These are phyloP conservation scores for Wickerhamiella pararugosa DNA, from an alignment of 1,139 yeast genomes.

Conservation along the genomic window DNA sequence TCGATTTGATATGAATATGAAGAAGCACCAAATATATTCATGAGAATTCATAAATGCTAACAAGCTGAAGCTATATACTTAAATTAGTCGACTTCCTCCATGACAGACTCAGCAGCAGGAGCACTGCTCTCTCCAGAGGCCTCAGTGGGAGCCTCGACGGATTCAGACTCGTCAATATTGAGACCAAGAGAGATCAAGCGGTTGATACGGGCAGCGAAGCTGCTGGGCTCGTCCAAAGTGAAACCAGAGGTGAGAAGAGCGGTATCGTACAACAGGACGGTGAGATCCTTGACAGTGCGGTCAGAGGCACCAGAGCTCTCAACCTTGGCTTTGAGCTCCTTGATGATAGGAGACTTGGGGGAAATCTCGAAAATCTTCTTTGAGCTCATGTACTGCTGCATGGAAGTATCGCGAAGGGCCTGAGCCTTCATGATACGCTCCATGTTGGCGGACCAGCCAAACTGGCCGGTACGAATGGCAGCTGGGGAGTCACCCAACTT, in stretches of 20 bases:
- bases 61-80: slow-evolving; percentile 4
- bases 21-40: too few relatives aligned
- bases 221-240: slow-evolving; percentile 95
- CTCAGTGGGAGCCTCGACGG: slow-evolving; percentile 35
- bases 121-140: slow-evolving; percentile 43
- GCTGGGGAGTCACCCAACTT: slow-evolving; percentile 98
- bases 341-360: slow-evolving; percentile 89
- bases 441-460: slow-evolving; percentile 99
- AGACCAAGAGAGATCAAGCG: slow-evolving; percentile 95
- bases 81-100: slow-evolving; percentile 95
- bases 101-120: slow-evolving; percentile 75
- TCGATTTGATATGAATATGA: too few relatives aligned
- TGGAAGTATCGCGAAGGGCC: slow-evolving; percentile 96
- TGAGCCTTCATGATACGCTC: slow-evolving; percentile 99
- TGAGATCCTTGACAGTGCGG: slow-evolving; percentile 95
- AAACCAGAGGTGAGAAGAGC: slow-evolving; percentile 98
- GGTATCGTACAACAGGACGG: slow-evolving; percentile 91
- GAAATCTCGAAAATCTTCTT: slow-evolving; percentile 98
- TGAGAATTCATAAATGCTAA: too few relatives aligned
- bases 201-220: slow-evolving; percentile 95
- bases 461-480: slow-evolving; percentile 98
- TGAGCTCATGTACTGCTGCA: slow-evolving; percentile 99
- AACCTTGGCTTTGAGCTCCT: slow-evolving; percentile 91
- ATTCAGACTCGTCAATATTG: slow-evolving; percentile 87
- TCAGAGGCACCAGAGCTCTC: slow-evolving; percentile 96